Conservation (phyloP, 345 rosid species). For the Kernera saxatilis region DNA sequence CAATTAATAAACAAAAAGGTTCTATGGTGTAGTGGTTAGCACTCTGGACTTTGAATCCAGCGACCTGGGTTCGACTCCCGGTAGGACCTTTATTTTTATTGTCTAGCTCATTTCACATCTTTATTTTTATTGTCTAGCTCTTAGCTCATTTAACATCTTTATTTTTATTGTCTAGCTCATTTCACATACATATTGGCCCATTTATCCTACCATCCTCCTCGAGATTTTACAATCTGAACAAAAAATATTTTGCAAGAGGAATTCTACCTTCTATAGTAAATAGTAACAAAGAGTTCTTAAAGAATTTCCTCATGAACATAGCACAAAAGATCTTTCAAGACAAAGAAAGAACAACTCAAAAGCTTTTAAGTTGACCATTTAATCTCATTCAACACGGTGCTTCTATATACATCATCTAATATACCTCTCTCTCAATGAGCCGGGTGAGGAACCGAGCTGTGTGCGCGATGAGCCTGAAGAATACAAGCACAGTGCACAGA, state of each 20-base stretch:
- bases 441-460: slow-evolving; percentile 42
- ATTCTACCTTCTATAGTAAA: not conserved
- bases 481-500: slow-evolving; percentile 95
- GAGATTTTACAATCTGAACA: not conserved
- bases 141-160: not conserved
- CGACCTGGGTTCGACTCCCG: slow-evolving; percentile 93
- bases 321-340: not conserved
- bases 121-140: not conserved
- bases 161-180: not conserved
- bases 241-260: not conserved
- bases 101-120: too few relatives aligned
- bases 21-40: slow-evolving; percentile 96
- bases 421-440: slow-evolving; percentile 48
- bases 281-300: not conserved
- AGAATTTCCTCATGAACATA: not conserved
- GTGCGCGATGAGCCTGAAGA: slow-evolving; percentile 56
- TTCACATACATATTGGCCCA: not conserved
- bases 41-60: slow-evolving; percentile 93
- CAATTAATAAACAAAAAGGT: slow-evolving; percentile 18
- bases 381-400: slow-evolving; percentile 1
- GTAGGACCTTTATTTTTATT: slow-evolving; percentile 46
- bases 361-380: not conserved
- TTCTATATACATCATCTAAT: slow-evolving; percentile 1
- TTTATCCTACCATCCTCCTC: not conserved
- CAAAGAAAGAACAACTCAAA: slow-evolving; percentile 4